Percentiles rank a stretch among this genome's conserved stretches.
These are phyloP conservation scores for Fusarium floridanum DNA, from an alignment of 2,329 filamentous ascomycete genomes.

Conservation along the genomic window DNA sequence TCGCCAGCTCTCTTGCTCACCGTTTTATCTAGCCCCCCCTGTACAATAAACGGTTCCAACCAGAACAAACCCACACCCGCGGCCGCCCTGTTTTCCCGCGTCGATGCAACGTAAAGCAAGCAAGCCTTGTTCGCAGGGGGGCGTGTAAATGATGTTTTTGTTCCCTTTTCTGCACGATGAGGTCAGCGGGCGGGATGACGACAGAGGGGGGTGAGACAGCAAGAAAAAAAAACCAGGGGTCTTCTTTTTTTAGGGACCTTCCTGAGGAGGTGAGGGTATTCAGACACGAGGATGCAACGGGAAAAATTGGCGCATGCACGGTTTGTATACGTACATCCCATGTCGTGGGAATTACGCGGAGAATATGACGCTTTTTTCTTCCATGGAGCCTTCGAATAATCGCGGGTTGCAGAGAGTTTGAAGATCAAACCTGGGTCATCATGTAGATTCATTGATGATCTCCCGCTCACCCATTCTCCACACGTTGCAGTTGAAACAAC, in stretches of 20 bases:
- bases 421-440: slow-evolving; percentile 26
- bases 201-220: slow-evolving; percentile 15
- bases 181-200: slow-evolving; percentile 48
- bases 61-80: slow-evolving; percentile 23
- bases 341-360: slow-evolving; percentile 21
- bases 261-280: not conserved
- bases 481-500: slow-evolving; percentile 2
- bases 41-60: slow-evolving; percentile 11
- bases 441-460: slow-evolving; percentile 37
- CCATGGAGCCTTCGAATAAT: not conserved
- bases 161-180: slow-evolving; percentile 43
- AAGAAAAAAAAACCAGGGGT: not conserved
- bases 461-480: slow-evolving; percentile 38
- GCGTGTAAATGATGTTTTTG: slow-evolving; percentile 4
- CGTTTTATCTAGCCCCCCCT: slow-evolving; percentile 8
- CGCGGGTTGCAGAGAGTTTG: slow-evolving; percentile 7
- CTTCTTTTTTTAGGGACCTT: not conserved
- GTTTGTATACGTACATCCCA: not conserved
- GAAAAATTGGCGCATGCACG: slow-evolving; percentile 17
- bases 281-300: slow-evolving; percentile 16
- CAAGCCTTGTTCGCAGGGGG: not conserved
- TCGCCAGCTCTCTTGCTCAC: not conserved
- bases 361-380: not conserved
- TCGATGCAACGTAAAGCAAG: slow-evolving; percentile 3
- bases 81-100: slow-evolving; percentile 36